Conservation (phyloP, 2,329 filamentous ascomycete species). For the Ceratocystiopsis minuta region DNA sequence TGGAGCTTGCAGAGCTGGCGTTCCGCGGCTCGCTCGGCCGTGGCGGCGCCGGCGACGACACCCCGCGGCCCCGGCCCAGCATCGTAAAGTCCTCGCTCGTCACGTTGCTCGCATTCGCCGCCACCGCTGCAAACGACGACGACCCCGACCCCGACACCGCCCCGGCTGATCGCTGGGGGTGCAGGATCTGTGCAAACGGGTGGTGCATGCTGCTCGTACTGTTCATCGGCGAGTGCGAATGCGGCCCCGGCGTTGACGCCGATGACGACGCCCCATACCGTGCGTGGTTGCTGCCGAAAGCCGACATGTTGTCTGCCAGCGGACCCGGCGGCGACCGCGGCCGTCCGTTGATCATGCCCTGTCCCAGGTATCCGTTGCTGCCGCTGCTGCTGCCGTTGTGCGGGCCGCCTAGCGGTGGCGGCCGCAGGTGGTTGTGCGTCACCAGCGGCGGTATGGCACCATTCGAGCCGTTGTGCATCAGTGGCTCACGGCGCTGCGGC, state of each 20-base stretch:
- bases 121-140: constrained; percentile 5
- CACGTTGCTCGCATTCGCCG: constrained; percentile 4
- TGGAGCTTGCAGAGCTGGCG: constrained; percentile 54
- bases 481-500: constrained; percentile 5
- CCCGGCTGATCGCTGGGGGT: constrained; percentile 9
- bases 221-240: constrained; percentile 8
- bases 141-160: constrained; percentile 20
- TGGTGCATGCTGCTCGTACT: constrained; percentile 24
- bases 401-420: constrained; percentile 10
- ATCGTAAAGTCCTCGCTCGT: constrained; percentile 10
- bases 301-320: too few species aligned
- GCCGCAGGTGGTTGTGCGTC: constrained; percentile 9
- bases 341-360: constrained; percentile 21
- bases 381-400: constrained; percentile 9
- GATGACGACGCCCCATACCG: constrained; percentile 11
- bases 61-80: constrained; percentile 3
- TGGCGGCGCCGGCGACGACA: constrained; percentile 10
- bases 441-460: constrained; percentile 4
- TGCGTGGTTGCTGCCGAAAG: background rate
- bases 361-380: constrained; percentile 3
- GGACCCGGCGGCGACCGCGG: constrained; percentile 29
- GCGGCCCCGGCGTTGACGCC: constrained; percentile 16
- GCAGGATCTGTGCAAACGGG: constrained; percentile 20
- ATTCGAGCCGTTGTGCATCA: constrained; percentile 1
- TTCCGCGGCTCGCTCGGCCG: constrained; percentile 23